These are phyloP conservation scores for Pseudogymnoascus sp. DNA, from an alignment of 2,329 filamentous ascomycete genomes.

Conservation along the genomic window DNA sequence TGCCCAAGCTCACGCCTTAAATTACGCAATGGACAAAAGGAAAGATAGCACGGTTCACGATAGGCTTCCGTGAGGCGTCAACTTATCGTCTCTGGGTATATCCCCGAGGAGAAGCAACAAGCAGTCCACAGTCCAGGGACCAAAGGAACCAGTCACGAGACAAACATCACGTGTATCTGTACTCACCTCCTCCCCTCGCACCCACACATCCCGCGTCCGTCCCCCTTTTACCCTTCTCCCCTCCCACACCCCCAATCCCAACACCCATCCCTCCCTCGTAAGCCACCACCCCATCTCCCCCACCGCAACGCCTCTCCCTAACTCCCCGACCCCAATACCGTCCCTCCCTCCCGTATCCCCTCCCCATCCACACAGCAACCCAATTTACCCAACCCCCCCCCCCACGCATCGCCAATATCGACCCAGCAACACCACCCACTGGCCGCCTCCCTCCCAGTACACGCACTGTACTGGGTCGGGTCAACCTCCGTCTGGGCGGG, in stretches of 20 bases:
- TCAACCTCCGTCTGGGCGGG: too few species aligned
- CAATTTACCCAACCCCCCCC: background rate
- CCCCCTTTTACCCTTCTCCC: background rate
- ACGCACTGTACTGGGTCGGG: too few species aligned
- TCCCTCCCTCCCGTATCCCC: background rate
- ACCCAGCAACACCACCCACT: background rate
- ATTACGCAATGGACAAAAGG: background rate
- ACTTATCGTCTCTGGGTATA: background rate
- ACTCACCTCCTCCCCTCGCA: background rate
- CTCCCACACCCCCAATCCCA: background rate
- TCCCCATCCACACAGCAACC: background rate
- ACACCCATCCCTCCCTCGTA: background rate
- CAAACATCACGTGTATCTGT: background rate
- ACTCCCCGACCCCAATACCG: background rate
- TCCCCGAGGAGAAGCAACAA: background rate
- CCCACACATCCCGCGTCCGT: background rate
- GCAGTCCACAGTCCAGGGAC: too few species aligned
- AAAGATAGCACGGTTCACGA: background rate
- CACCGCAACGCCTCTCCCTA: background rate
- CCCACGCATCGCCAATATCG: background rate
- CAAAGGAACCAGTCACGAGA: background rate
- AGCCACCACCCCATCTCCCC: background rate
- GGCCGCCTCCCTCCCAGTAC: too few species aligned
- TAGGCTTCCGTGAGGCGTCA: background rate
- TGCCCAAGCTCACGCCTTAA: background rate